Evolutionary conservation across 345 rosid genomes (phyloP), one percentile per base, ranked within the genome.

Genomic region (Eucalyptus coolabah): DNA sequence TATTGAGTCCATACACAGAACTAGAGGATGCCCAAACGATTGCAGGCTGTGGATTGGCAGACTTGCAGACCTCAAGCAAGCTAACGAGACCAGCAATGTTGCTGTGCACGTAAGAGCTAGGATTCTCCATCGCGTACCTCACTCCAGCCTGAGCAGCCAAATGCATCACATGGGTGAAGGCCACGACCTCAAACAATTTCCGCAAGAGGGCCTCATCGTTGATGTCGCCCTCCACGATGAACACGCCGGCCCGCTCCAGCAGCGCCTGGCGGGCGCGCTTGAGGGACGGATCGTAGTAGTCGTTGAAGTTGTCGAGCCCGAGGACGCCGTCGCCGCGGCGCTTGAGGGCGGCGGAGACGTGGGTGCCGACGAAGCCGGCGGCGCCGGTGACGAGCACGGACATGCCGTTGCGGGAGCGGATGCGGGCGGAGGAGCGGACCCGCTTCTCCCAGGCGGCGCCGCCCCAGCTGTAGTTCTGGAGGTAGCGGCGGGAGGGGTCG

Each of bases 331-430:
- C 99, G 4, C 99, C 99, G 6, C 99, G 96, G 88, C 95, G 95
- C 90, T 96, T 96, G 17, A 97, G 92, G 1, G 99, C 99, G 1
- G 95, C 90, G 13, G 98, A 95, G 86, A 96, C 99, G 72, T 97
- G 99, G 56, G 99, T 96, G 14, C 99, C 99, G 51, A 97, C 99
- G 90, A 97, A 97, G 30, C 99, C 99, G 32, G 97, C 98, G 11
- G 97, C 99, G 50, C 99, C 98, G 34, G 99, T 97, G 50, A 97
- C 99, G 80, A 97, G 92, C 14, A 97, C 99, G 7, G 96, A 94
- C 89, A 96, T 90, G 50, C 98, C 98, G 17, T 91, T 94, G 1
- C 94, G 92, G 87, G 97, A 92, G 19, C 98, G 95, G 94, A 95
- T 88, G 34, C 94, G 91, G 86, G 99, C 96, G 6, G 99, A 96